Percentiles rank a stretch among this genome's conserved stretches.
These are phyloP conservation scores for Cutaneotrichosporon sp. DNA, from an alignment of 1,284 basidiomycete genomes.

Conservation along the genomic window DNA sequence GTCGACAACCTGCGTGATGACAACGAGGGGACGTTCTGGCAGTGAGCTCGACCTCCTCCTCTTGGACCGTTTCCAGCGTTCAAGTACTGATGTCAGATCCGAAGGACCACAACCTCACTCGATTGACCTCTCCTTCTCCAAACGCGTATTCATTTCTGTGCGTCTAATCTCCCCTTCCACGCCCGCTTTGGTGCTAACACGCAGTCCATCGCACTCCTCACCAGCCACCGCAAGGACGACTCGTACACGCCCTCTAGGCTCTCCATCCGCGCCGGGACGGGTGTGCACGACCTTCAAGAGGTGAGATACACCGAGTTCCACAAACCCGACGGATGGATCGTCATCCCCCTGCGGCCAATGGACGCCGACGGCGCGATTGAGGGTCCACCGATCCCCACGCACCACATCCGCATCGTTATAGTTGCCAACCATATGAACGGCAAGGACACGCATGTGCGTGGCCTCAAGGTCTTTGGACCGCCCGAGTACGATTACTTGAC, in stretches of 20 bases:
- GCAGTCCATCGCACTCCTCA: conserved; percentile 87
- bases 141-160: conserved; percentile 85
- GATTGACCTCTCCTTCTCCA: conserved; percentile 89
- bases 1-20: conserved; percentile 85
- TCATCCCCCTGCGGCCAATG: conserved; percentile 76
- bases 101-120: conserved; percentile 97
- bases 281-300: conserved; percentile 87
- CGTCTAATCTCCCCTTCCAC: conserved; percentile 23
- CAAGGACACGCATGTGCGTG: conserved; percentile 96
- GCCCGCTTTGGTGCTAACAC: conserved; percentile 53
- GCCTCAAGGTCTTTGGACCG: conserved; percentile 80
- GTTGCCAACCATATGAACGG: conserved; percentile 95
- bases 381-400: conserved; percentile 75
- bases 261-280: conserved; percentile 86
- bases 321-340: conserved; percentile 93
- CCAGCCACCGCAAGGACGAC: conserved; percentile 85
- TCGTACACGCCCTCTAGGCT: conserved; percentile 95
- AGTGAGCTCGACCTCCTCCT: conserved; percentile 62
- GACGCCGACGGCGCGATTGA: conserved; percentile 70
- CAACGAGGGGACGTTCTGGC: conserved; percentile 94
- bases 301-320: conserved; percentile 70
- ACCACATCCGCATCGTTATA: conserved; percentile 86
- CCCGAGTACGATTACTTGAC: conserved; percentile 61
- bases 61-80: background rate
- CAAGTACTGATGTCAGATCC: conserved; percentile 61